phyloP scores from a whole-genome alignment of 768 basidiomycete species.

The Stropharia rugosoannulata region DNA sequence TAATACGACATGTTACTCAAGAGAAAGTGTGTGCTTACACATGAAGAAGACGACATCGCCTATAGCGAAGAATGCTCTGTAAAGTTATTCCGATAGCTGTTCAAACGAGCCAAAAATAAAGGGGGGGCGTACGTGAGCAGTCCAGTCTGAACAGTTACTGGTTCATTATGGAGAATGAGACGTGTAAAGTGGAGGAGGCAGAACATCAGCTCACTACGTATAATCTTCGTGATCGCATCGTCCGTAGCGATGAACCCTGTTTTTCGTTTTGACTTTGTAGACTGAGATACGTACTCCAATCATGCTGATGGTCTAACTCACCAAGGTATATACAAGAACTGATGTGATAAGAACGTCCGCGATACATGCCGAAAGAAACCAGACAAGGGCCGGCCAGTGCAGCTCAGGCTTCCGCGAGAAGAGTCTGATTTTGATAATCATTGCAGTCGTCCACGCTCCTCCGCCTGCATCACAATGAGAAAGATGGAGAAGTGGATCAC shows the following conservation, averaged over 20 bases:
- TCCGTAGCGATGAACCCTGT: constrained; percentile 43
- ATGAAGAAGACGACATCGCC: constrained; percentile 45
- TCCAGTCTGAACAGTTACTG: constrained; percentile 45
- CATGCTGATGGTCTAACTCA: constrained; percentile 15
- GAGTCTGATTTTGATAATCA: constrained; percentile 31
- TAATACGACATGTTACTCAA: neutral
- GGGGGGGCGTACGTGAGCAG: constrained; percentile 39
- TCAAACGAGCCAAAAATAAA: neutral
- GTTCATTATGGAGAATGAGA: neutral
- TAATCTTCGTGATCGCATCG: constrained; percentile 37
- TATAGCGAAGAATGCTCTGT: constrained; percentile 37
- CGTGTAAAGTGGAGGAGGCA: constrained; percentile 9
- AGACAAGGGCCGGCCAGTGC: constrained; percentile 41
- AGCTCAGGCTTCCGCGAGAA: constrained; percentile 42
- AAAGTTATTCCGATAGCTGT: neutral
- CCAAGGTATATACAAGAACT: constrained; percentile 37
- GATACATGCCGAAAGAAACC: constrained; percentile 42
- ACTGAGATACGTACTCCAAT: neutral
- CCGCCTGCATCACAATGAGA: constrained; percentile 27
- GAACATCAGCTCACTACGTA: constrained; percentile 23
- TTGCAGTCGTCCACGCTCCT: constrained; percentile 39
- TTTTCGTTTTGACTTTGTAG: constrained; percentile 30
- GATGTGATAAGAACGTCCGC: constrained; percentile 41
- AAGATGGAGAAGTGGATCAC: neutral
- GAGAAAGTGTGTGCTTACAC: constrained; percentile 27